Conservation (phyloP, 805 yeast genomes). For the Kluyveromyces siamensis region DNA sequence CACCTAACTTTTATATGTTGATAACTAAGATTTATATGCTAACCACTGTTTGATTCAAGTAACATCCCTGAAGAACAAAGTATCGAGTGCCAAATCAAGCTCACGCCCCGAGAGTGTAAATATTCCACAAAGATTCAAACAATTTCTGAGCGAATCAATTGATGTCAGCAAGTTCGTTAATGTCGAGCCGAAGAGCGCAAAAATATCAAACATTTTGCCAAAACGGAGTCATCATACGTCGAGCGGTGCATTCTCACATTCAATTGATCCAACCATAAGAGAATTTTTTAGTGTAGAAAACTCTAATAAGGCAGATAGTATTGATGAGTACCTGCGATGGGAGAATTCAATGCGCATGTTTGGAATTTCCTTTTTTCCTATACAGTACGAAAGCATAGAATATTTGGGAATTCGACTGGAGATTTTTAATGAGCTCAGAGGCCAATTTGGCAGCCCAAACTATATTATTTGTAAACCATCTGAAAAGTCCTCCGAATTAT, state of each 20-base stretch:
- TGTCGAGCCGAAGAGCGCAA: not conserved
- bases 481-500: constrained; percentile 15
- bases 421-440: constrained; percentile 21
- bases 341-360: constrained; percentile 20
- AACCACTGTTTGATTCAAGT: not conserved
- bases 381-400: constrained; percentile 8
- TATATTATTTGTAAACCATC: constrained; percentile 28
- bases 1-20: constrained; percentile 6
- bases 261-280: not conserved
- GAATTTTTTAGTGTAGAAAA: not conserved
- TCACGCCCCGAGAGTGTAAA: not conserved
- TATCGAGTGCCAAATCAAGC: too few relatives aligned
- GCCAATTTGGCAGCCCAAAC: constrained; percentile 28
- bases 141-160: not conserved
- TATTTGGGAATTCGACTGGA: constrained; percentile 33
- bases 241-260: not conserved
- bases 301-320: not conserved
- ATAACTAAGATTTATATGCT: not conserved
- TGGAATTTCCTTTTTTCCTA: constrained; percentile 34
- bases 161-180: not conserved
- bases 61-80: not conserved
- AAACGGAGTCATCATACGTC: not conserved
- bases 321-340: not conserved
- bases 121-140: not conserved
- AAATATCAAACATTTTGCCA: not conserved